Evolutionary conservation across 2,329 filamentous ascomycete genomes (phyloP).

Genomic region (Xylaria digitata): DNA sequence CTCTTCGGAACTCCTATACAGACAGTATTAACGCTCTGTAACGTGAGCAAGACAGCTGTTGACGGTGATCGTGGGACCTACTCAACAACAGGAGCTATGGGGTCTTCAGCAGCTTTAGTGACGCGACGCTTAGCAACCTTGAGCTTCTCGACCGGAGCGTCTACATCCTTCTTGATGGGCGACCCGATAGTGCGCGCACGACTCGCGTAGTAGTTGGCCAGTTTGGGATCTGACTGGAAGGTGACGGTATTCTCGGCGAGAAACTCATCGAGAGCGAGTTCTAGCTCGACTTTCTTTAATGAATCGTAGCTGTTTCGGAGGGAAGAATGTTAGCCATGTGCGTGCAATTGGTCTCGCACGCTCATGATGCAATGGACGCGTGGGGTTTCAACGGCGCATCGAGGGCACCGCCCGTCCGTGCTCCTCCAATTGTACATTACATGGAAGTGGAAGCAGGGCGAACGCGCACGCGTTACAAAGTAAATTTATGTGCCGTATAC

Average conservation of each 20-base stretch:
- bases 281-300: conserved; percentile 83
- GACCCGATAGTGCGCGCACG: conserved; percentile 70
- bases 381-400: conserved; percentile 28
- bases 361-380: conserved; percentile 42
- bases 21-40: conserved; percentile 65
- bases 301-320: conserved; percentile 68
- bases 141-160: conserved; percentile 43
- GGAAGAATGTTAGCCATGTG: conserved; percentile 42
- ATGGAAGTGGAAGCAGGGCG: not conserved
- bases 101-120: conserved; percentile 66
- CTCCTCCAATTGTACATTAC: conserved; percentile 1
- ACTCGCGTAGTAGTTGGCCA: conserved; percentile 81
- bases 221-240: conserved; percentile 71
- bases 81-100: conserved; percentile 77
- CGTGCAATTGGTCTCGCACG: conserved; percentile 34
- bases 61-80: conserved; percentile 67
- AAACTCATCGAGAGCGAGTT: conserved; percentile 77
- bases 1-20: conserved; percentile 53
- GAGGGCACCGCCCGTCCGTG: conserved; percentile 5
- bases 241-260: conserved; percentile 75
- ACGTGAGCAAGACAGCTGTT: conserved; percentile 1
- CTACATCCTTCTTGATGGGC: conserved; percentile 55
- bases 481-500: not conserved
- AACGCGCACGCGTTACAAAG: not conserved
- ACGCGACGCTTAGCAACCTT: conserved; percentile 49